Evolutionary conservation across 495 filamentous ascomycete species (phyloP).

Genomic region (Xylaria scruposa): DNA sequence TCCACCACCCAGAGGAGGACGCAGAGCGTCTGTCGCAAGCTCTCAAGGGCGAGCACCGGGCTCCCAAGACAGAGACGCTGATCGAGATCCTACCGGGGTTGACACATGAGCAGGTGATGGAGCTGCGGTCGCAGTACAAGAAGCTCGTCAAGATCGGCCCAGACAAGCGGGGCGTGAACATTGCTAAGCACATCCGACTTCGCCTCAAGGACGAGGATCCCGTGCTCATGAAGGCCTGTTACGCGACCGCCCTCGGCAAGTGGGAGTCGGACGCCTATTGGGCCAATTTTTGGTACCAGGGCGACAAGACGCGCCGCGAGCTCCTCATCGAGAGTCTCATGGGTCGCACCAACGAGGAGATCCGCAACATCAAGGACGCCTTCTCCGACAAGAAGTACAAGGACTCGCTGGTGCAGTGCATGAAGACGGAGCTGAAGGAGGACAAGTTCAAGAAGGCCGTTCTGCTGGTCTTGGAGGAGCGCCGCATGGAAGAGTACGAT

Average conservation of each 20-base stretch:
- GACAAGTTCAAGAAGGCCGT: slow-evolving; percentile 94
- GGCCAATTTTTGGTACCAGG: slow-evolving; percentile 99
- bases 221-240: slow-evolving; percentile 83
- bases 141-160: slow-evolving; percentile 73
- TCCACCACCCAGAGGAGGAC: slow-evolving; percentile 82
- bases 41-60: slow-evolving; percentile 69
- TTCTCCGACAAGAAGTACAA: slow-evolving; percentile 92
- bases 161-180: slow-evolving; percentile 84
- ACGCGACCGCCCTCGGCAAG: slow-evolving; percentile 85
- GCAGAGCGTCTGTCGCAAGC: slow-evolving; percentile 77
- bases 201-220: slow-evolving; percentile 70
- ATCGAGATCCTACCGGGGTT: slow-evolving; percentile 85
- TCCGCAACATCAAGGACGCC: slow-evolving; percentile 87
- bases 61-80: slow-evolving; percentile 70
- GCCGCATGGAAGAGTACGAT: slow-evolving; percentile 78
- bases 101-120: slow-evolving; percentile 82
- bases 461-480: slow-evolving; percentile 81
- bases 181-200: slow-evolving; percentile 93
- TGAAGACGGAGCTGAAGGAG: slow-evolving; percentile 88
- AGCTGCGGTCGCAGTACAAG: slow-evolving; percentile 88
- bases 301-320: slow-evolving; percentile 80
- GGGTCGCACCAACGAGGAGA: slow-evolving; percentile 85
- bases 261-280: slow-evolving; percentile 97
- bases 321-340: slow-evolving; percentile 92
- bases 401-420: slow-evolving; percentile 82